Base-by-base conservation (phyloP, 1,284 basidiomycete species). In the Xanthoconium separans region DNA sequence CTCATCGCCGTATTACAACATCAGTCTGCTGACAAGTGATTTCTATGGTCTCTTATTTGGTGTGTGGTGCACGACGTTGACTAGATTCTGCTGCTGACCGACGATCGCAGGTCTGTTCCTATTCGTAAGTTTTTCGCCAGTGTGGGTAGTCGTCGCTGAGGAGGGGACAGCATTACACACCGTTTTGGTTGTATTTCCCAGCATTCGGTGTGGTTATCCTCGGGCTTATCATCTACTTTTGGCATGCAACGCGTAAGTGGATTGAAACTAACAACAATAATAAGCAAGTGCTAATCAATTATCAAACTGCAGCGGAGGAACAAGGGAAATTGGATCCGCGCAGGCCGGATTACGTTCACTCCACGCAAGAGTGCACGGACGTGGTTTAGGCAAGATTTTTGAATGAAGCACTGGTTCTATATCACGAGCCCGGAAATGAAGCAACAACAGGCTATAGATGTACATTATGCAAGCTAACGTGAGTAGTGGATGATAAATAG, bases 21-120 rank as follows among this genome's bases (percentile, higher is more conserved):
- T 93, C 58, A 89, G 85, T 61, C 71, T 94, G 15, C 80, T 94
- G 20, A 87, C 91, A 16, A 87, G 85, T 66, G 89, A 93, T 72
- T 94, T 93, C 62, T 94, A 87, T 66, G 89, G 91, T 20, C 77
- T 94, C 48, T 74, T 93, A 22, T 91, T 94, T 64, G 91, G 89
- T 81, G 60, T 51, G 79, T 76, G 50, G 8, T 51, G 3, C 18
- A 39, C 31, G n/a, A 16, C 3, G 16, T 41, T 24, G 27, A 18
- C 5, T 2, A 13, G n/a, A 37, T n/a, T n/a, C 20, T 37, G 10
- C 0, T 48, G 33, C 34, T 70, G 52, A 68, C 45, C 7, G 6
- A 36, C 2, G 16, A 27, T 8, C 30, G 10, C 58, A 85, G 86
- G 87, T 6, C 68, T 91, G 34, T 83, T 84, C 71, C 75, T 89